Evolutionary conservation across 108 stramenopile species (phyloP).

Genomic region (Heterococcus sp.): DNA sequence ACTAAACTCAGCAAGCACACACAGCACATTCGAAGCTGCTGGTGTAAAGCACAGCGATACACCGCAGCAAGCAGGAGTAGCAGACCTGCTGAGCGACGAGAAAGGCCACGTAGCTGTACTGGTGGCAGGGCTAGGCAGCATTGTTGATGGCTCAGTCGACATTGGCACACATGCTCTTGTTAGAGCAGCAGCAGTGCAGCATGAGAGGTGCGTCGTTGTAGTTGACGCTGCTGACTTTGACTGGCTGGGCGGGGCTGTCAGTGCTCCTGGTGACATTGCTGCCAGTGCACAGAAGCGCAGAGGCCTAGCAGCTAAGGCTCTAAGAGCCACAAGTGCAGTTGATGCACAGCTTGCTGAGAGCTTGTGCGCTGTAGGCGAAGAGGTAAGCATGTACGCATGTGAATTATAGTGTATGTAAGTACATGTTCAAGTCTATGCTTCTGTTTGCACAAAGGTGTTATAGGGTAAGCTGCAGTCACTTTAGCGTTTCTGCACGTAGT

Average conservation of each 20-base stretch:
- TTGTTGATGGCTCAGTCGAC: slow-evolving; percentile 1
- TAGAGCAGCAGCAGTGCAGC: slow-evolving; percentile 35
- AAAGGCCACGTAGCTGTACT: slow-evolving; percentile 20
- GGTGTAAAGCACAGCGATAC: slow-evolving; percentile 33
- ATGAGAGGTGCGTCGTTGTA: slow-evolving; percentile 30
- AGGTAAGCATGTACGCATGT: no score
- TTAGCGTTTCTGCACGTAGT: no score
- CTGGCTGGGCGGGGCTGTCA: slow-evolving; percentile 3
- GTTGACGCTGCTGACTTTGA: slow-evolving; percentile 34
- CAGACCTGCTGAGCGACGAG: not conserved
- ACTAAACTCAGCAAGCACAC: slow-evolving; percentile 25
- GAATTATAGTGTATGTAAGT: no score
- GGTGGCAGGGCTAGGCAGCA: slow-evolving; percentile 17
- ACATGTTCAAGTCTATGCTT: no score
- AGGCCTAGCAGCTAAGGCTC: slow-evolving; percentile 42
- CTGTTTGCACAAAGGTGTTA: no score
- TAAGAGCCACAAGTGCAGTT: slow-evolving; percentile 24
- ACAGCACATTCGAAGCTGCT: slow-evolving; percentile 14
- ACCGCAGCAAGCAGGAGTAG: not conserved
- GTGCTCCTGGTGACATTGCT: slow-evolving; percentile 9
- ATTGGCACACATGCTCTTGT: slow-evolving; percentile 28
- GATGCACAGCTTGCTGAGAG: slow-evolving; percentile 22
- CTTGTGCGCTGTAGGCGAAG: no score
- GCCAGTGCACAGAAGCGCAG: slow-evolving; percentile 9
- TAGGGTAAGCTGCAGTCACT: no score